These are phyloP conservation scores for Trichaptum fuscoviolaceum DNA, from an alignment of 768 basidiomycete species.

Conservation along the genomic window DNA sequence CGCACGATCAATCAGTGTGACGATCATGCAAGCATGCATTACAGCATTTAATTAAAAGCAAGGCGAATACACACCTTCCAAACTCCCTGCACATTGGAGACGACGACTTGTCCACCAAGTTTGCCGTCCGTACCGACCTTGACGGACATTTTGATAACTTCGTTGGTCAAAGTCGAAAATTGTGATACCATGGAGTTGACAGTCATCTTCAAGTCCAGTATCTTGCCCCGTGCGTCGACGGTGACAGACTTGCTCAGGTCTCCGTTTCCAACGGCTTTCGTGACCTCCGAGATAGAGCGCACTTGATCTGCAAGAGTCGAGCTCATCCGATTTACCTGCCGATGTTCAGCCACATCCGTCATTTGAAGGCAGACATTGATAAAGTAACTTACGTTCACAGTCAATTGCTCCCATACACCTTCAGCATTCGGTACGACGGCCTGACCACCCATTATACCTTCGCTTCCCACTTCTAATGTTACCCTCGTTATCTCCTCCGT, in stretches of 20 bases:
- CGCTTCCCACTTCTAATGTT: constrained; percentile 79
- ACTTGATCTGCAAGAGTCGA: constrained; percentile 76
- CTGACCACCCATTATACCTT: constrained; percentile 86
- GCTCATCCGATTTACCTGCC: constrained; percentile 75
- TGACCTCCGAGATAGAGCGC: constrained; percentile 85
- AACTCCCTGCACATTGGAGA: constrained; percentile 88
- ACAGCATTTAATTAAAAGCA: constrained; percentile 18
- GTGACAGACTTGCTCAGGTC: constrained; percentile 81
- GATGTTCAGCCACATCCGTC: constrained; percentile 5
- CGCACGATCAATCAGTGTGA: background rate
- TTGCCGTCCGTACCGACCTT: constrained; percentile 94
- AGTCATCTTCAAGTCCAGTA: constrained; percentile 78
- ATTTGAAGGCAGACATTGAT: background rate
- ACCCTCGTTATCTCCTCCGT: constrained; percentile 82
- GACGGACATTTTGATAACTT: constrained; percentile 84
- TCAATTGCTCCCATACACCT: constrained; percentile 83
- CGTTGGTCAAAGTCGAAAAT: constrained; percentile 65
- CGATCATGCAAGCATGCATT: constrained; percentile 16
- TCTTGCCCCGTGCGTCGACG: constrained; percentile 92
- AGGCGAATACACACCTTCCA: constrained; percentile 62
- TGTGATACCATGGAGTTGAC: constrained; percentile 77
- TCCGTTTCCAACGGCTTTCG: constrained; percentile 75
- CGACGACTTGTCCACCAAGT: constrained; percentile 87
- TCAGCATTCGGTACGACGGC: constrained; percentile 85
- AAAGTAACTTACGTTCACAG: constrained; percentile 51